Base-by-base conservation (phyloP, 1,284 basidiomycete genomes). In the Lentinula novae-zelandiae region DNA sequence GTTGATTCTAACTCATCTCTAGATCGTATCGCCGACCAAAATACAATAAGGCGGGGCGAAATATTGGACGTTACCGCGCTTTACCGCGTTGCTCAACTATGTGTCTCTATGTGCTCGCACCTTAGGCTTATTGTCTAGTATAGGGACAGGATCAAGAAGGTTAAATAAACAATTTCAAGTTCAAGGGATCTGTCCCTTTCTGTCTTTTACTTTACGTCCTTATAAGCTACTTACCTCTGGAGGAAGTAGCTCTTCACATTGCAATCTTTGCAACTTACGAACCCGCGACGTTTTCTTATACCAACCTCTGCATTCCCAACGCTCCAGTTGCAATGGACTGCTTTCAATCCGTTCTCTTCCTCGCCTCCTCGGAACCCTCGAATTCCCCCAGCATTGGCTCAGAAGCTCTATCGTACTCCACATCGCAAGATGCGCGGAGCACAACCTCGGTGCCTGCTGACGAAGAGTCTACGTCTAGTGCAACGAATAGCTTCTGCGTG, bases 401-500 rank as follows among this genome's bases (percentile, higher is more conserved):
- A 7, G 15, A 36, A 7, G 44, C 17, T 38, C 34, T 39, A 13
- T 36, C 52, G 13, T n/a, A 17, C 13, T 38, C 52, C 27, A 17
- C 50, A n/a, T 52, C 31, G 12, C 34, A 53, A 38, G 52, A 53
- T 53, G 34, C 36, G 8, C 15, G 20, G 10, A 38, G 36, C 34
- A 53, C 52, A 2, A 53, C 33, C 12, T 17, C 20, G 52, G 17
- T 53, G 36, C 52, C 52, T 20, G n/a, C 39, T 20, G 52, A 53
- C 52, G n/a, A 53, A 20, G 52, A 53, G 52, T 53, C 52, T 9
- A 53, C 13, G 5, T 34, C 33, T 12, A 53, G 52, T 34, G 52
- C 52, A 20, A 53, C 52, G 52, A 53, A 53, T 53, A 53, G 52
- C 34, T 53, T 53, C 8, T 53, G 52, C 52, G 52, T 53, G 9